These are phyloP conservation scores for Cladosporium sp. DNA, from an alignment of 2,329 filamentous ascomycete species.

Conservation along the genomic window DNA sequence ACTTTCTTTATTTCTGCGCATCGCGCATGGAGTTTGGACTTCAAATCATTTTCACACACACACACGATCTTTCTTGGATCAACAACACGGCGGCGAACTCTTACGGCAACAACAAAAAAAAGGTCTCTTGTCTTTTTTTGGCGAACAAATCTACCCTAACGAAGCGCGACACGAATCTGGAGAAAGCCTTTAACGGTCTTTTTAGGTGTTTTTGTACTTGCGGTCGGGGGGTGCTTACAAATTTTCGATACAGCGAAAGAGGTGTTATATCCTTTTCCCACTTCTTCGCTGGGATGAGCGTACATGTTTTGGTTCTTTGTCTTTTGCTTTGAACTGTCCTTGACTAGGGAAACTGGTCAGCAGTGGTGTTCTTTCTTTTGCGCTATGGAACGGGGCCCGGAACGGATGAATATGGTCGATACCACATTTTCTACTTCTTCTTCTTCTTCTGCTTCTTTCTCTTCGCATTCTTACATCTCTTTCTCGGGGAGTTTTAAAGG, in stretches of 20 bases:
- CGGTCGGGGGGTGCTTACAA: neutral
- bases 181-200: conserved; percentile 15
- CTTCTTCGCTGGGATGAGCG: conserved; percentile 8
- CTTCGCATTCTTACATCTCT: too few relatives aligned
- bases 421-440: conserved; percentile 15
- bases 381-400: neutral
- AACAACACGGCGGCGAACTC: conserved; percentile 8
- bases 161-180: conserved; percentile 12
- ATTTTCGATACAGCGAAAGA: conserved; percentile 11
- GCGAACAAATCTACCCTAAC: conserved; percentile 9
- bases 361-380: conserved; percentile 12
- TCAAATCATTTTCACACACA: too few relatives aligned
- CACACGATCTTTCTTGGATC: neutral
- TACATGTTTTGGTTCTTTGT: conserved; percentile 10
- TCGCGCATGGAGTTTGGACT: conserved; percentile 1
- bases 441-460: conserved; percentile 13
- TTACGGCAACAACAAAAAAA: conserved; percentile 11
- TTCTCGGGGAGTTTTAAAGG: too few relatives aligned
- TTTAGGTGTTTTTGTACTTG: conserved; percentile 14
- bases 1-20: neutral
- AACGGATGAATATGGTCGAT: conserved; percentile 11
- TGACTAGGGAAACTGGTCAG: neutral
- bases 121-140: conserved; percentile 6
- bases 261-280: neutral
- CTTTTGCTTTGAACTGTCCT: neutral